Base-by-base conservation (phyloP, 257 asterid species). In the Schizonepeta tenuifolia region DNA sequence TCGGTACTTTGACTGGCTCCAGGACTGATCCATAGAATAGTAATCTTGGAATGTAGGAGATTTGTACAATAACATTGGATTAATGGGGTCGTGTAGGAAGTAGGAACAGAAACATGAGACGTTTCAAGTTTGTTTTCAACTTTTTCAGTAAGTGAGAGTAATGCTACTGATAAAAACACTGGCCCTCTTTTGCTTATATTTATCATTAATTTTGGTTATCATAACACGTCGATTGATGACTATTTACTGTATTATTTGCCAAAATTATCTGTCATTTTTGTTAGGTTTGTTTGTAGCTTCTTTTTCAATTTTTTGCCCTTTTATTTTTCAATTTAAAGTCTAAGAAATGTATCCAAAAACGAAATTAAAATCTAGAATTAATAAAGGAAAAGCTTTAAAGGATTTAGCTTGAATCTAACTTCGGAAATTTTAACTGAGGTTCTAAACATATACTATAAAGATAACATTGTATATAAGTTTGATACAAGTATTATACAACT, bases 41-140 rank as follows among this genome's bases (percentile, higher is more conserved):
- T 41, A 73, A 49, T 56, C 49, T 58, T 40, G 41, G 38, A 49
- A 47, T 50, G 12, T 53, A 26, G 47, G 64, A 79, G 57, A 21
- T 40, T 15, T 76, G 72, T 77, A 59, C 75, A 44, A 70, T 44
- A 76, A 50, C 69, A 21, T 41, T 73, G 79, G 77, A 61, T 71
- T 67, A 18, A 70, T 70, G 56, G 78, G 74, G 60, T 38, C 43
- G 9, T 74, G 61, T 75, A 78, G 69, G 77, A 71, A 15, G 43
- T 11, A 28, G 33, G 33, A 28, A 28, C 4, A 4, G 4, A 4
- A 28, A 3, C 21, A 20, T 1, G 2, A 24, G 26, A 24, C 47
- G 2, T 80, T 65, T 65, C 75, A 59, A 67, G 70, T 67, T 69
- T 78, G 47, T 72, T 28, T 66, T 26, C 21, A 33, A 7, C 35